phyloP scores from a whole-genome alignment of 306 rosid species.

The Glycine latifolia region DNA sequence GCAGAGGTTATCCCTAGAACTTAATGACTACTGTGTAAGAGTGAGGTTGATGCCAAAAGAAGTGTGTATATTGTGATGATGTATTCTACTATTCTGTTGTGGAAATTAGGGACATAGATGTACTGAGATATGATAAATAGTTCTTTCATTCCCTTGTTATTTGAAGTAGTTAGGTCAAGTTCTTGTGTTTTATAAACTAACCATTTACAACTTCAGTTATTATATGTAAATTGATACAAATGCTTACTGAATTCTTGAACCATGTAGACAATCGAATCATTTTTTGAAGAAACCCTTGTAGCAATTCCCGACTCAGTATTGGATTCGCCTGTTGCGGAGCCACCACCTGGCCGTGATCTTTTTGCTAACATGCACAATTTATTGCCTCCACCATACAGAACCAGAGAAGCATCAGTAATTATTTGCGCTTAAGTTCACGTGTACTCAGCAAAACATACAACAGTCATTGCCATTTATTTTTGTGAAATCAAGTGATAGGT shows the following conservation, averaged over 20 bases:
- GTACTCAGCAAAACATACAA: conserved; percentile 20
- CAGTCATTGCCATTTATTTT: conserved; percentile 35
- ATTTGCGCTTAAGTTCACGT: conserved; percentile 57
- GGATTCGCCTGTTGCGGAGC: conserved; percentile 74
- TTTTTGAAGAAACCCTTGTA: conserved; percentile 84
- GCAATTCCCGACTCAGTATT: conserved; percentile 82
- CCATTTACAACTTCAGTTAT: conserved; percentile 7
- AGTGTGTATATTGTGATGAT: background rate
- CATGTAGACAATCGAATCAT: conserved; percentile 78
- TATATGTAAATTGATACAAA: conserved; percentile 30
- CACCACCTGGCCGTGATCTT: conserved; percentile 61
- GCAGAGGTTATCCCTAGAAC: background rate
- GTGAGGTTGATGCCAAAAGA: conserved; percentile 24
- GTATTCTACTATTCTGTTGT: background rate
- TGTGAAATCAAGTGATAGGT: conserved; percentile 12
- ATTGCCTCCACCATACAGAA: conserved; percentile 73
- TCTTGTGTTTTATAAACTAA: conserved; percentile 15
- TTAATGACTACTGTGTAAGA: background rate
- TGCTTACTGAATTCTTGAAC: conserved; percentile 52
- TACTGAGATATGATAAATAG: background rate
- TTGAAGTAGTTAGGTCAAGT: conserved; percentile 18
- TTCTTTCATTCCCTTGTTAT: conserved; percentile 23
- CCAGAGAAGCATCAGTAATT: conserved; percentile 50
- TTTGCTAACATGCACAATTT: conserved; percentile 63
- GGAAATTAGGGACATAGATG: background rate